phyloP scores from a whole-genome alignment of 805 yeast genomes.

The Sporopachydermia quercuum region DNA sequence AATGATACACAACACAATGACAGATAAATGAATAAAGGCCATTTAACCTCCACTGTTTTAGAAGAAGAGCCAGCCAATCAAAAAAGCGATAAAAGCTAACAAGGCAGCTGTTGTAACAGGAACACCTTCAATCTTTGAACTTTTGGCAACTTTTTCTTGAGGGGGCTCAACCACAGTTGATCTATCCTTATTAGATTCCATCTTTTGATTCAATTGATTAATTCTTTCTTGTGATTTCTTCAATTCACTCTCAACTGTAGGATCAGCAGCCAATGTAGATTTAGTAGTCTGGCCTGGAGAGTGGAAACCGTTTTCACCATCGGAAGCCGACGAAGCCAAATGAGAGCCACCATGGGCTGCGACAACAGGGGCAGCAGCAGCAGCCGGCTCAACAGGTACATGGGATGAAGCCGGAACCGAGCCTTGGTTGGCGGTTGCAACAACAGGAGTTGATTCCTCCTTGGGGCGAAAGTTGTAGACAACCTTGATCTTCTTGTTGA shows the following conservation, averaged over 20 bases:
- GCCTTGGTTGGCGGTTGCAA: slow-evolving; percentile 8
- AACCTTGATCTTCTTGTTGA: slow-evolving; percentile 55
- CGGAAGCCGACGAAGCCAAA: slow-evolving; percentile 2
- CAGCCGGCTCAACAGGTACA: slow-evolving; percentile 8
- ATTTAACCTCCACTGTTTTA: too few species aligned
- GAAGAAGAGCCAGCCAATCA: slow-evolving; percentile 61
- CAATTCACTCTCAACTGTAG: slow-evolving; percentile 19
- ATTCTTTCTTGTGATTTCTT: slow-evolving; percentile 27
- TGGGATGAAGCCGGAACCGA: slow-evolving; percentile 10
- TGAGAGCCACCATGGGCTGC: slow-evolving; percentile 5
- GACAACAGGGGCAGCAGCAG: slow-evolving; percentile 8
- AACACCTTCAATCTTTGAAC: slow-evolving; percentile 27
- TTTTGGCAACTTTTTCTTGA: too few species aligned
- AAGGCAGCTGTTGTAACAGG: slow-evolving; percentile 39
- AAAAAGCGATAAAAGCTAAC: slow-evolving; percentile 39
- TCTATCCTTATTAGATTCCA: slow-evolving; percentile 24
- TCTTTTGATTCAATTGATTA: slow-evolving; percentile 27
- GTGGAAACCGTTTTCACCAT: slow-evolving; percentile 4
- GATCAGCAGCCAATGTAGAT: slow-evolving; percentile 9
- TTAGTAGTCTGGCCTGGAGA: slow-evolving; percentile 7
- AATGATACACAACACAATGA: too few species aligned
- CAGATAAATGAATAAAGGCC: too few species aligned
- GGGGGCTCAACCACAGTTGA: slow-evolving; percentile 6
- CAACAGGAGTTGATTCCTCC: slow-evolving; percentile 18
- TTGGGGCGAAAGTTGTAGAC: slow-evolving; percentile 25